Evolutionary conservation across 345 rosid species (phyloP).

Genomic region (Stellera chamaejasme): DNA sequence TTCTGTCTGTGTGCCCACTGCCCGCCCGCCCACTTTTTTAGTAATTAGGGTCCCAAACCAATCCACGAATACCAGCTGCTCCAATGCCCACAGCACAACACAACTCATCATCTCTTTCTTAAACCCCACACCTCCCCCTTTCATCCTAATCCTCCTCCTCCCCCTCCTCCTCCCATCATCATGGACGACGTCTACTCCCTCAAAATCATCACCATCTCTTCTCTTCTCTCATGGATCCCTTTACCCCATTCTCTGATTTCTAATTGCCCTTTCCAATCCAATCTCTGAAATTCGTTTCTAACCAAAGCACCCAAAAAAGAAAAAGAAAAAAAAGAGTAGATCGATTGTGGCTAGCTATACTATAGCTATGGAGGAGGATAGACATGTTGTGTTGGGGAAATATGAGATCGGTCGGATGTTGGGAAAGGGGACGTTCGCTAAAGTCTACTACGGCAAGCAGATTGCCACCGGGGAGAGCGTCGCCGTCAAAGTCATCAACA

Average conservation of each 20-base stretch:
- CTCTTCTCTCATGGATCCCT: constrained; percentile 39
- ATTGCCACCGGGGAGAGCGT: constrained; percentile 41
- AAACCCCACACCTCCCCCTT: background rate
- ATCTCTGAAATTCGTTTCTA: background rate
- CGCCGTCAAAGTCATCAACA: constrained; percentile 61
- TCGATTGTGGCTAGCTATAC: constrained; percentile 11
- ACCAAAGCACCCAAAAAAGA: too few relatives aligned
- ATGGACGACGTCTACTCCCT: constrained; percentile 23
- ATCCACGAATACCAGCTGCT: constrained; percentile 11
- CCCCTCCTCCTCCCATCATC: background rate
- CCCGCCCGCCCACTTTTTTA: too few relatives aligned
- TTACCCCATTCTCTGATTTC: background rate
- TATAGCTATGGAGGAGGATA: constrained; percentile 17
- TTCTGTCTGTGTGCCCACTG: constrained; percentile 8
- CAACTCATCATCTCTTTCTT: background rate
- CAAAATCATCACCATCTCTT: constrained; percentile 24
- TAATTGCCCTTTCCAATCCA: background rate
- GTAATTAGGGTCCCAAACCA: constrained; percentile 3
- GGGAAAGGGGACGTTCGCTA: constrained; percentile 83
- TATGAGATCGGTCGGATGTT: constrained; percentile 56
- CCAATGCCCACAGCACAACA: background rate
- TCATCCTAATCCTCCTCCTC: too few relatives aligned
- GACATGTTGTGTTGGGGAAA: constrained; percentile 39
- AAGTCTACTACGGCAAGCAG: constrained; percentile 59
- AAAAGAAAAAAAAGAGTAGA: background rate